Percentiles rank a stretch among this genome's conserved stretches.
Evolutionary conservation across 2,329 filamentous ascomycete species (phyloP).

Genomic region (Aspergillus melleus): DNA sequence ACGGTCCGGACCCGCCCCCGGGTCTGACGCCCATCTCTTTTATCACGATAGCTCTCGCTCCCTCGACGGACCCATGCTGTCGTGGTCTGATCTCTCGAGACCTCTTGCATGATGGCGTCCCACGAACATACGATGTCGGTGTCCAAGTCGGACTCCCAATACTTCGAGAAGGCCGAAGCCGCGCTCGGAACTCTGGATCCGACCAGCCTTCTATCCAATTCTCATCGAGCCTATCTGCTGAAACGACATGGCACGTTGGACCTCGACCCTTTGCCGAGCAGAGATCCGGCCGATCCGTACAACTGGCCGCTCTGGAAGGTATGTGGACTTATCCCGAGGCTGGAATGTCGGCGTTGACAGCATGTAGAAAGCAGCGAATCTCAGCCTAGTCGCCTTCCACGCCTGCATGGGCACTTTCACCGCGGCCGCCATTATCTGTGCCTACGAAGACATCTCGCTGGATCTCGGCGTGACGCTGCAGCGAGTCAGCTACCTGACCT

Average conservation of each 20-base stretch:
- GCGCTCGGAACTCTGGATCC: not conserved
- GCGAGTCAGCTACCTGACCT: constrained; percentile 54
- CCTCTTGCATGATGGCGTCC: not conserved
- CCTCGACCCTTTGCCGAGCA: constrained; percentile 54
- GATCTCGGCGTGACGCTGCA: constrained; percentile 53
- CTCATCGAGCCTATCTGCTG: constrained; percentile 50
- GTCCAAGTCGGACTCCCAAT: not conserved
- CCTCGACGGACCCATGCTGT: too few relatives aligned
- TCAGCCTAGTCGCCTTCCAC: constrained; percentile 56
- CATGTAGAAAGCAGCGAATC: constrained; percentile 32
- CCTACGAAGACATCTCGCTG: constrained; percentile 51
- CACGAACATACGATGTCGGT: not conserved
- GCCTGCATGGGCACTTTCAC: constrained; percentile 58
- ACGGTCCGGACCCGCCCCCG: not conserved
- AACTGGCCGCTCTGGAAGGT: constrained; percentile 58
- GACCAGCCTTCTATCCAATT: not conserved
- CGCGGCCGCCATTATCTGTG: constrained; percentile 54
- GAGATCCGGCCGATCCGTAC: constrained; percentile 54
- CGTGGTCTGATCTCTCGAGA: not conserved
- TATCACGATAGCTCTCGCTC: not conserved
- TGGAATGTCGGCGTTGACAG: not conserved
- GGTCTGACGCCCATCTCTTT: not conserved
- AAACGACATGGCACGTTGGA: constrained; percentile 55
- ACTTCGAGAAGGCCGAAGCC: constrained; percentile 1
- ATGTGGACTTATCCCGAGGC: constrained; percentile 1